phyloP scores from a whole-genome alignment of 139 green algal genomes.

The Deuterostichococcus epilithicus region DNA sequence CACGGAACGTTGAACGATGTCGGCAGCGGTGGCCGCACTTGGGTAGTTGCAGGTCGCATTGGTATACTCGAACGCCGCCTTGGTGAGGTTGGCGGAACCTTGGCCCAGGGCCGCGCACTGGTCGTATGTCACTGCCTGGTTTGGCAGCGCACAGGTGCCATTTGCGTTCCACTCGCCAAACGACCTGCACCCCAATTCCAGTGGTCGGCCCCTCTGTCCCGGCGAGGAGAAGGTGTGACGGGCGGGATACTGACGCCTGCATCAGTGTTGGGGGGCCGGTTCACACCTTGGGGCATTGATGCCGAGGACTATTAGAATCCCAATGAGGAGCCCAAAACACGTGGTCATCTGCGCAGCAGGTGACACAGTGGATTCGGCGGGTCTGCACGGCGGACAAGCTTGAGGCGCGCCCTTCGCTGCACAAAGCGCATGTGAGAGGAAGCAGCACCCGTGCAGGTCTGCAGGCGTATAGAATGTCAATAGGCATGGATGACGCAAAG shows the following conservation, averaged over 20 bases:
- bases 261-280: not conserved
- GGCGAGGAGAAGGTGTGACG: too few relatives aligned
- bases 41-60: constrained; percentile 17
- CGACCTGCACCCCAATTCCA: not conserved
- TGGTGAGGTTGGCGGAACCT: not conserved
- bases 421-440: too few relatives aligned
- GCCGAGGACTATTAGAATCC: constrained; percentile 12
- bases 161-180: constrained; percentile 15
- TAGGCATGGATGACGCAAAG: not conserved
- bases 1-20: too few relatives aligned
- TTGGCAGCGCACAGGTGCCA: constrained; percentile 6
- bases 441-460: too few relatives aligned
- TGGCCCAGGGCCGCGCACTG: constrained; percentile 9
- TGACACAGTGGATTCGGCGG: not conserved
- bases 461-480: too few relatives aligned
- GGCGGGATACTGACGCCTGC: too few relatives aligned
- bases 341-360: not conserved
- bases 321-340: constrained; percentile 18
- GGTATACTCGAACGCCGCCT: constrained; percentile 19
- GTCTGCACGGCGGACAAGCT: too few relatives aligned
- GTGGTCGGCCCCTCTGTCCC: too few relatives aligned
- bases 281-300: constrained; percentile 2
- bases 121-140: not conserved
- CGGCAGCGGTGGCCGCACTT: too few relatives aligned
- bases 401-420: too few relatives aligned